Evolutionary conservation across 352 stramenopile genomes (phyloP).

Genomic region (Phytophthora constricta): DNA sequence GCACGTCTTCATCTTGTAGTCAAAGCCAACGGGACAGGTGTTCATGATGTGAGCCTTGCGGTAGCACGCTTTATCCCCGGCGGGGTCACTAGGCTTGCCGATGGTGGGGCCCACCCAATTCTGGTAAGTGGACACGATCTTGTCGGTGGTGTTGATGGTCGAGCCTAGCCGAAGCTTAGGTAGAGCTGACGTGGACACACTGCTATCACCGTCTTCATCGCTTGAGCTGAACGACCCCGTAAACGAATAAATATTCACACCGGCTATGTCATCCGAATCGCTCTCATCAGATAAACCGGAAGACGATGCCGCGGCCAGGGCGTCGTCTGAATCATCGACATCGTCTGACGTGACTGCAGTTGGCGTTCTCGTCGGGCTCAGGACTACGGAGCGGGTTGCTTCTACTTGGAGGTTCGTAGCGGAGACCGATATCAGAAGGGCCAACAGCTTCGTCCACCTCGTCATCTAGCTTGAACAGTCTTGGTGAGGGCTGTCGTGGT

Average conservation of each 20-base stretch:
- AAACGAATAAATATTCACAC: neutral
- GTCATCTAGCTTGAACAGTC: no score
- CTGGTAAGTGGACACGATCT: conserved; percentile 27
- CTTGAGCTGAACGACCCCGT: neutral
- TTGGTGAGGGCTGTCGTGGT: neutral
- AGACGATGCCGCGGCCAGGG: neutral
- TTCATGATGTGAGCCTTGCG: conserved; percentile 38
- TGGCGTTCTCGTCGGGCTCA: neutral
- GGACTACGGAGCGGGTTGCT: neutral
- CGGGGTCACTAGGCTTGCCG: conserved; percentile 20
- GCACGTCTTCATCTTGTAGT: conserved; percentile 47
- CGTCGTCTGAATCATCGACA: neutral
- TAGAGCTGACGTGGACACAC: neutral
- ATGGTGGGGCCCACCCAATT: conserved; percentile 42
- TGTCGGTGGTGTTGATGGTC: conserved; percentile 27
- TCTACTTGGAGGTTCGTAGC: neutral
- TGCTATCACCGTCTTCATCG: neutral
- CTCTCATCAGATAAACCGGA: neutral
- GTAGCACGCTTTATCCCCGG: conserved; percentile 28
- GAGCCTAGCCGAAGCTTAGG: conserved; percentile 22
- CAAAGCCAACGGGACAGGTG: conserved; percentile 33
- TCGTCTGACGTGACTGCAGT: neutral
- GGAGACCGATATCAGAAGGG: neutral
- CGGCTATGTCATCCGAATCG: neutral
- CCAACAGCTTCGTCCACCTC: neutral